These are phyloP conservation scores for Wickerhamia fluorescens DNA, from an alignment of 805 yeast genomes.

Conservation along the genomic window DNA sequence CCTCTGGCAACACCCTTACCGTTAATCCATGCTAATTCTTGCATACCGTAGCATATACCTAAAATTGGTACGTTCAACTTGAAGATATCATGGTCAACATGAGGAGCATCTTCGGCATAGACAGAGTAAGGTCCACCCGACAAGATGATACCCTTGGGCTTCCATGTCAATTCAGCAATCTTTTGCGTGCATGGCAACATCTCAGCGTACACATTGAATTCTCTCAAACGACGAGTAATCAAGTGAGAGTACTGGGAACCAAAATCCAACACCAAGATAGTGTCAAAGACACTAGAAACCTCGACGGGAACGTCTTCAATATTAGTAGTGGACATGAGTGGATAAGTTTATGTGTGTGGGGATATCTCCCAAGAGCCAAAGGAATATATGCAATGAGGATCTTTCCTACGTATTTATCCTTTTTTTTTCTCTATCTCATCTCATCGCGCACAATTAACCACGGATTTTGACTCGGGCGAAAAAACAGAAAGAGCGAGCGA, in stretches of 20 bases:
- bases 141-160: conserved; percentile 90
- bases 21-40: conserved; percentile 96
- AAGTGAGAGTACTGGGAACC: conserved; percentile 98
- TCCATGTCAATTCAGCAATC: conserved; percentile 85
- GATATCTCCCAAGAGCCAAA: conserved; percentile 3
- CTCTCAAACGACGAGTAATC: conserved; percentile 95
- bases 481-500: too few species aligned
- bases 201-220: conserved; percentile 96
- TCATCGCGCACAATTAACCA: too few species aligned
- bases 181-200: conserved; percentile 99
- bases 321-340: background rate
- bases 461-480: too few species aligned
- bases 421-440: conserved; percentile 1
- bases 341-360: conserved; percentile 1
- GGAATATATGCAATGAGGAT: too few species aligned
- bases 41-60: conserved; percentile 99
- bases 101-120: conserved; percentile 92
- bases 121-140: conserved; percentile 99
- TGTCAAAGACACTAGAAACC: conserved; percentile 88
- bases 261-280: conserved; percentile 93
- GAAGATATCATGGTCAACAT: conserved; percentile 91
- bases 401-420: too few species aligned
- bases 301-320: conserved; percentile 38
- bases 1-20: conserved; percentile 93
- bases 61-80: conserved; percentile 87